Evolutionary conservation across 257 asterid species (phyloP).

Genomic region (Rhazya stricta): DNA sequence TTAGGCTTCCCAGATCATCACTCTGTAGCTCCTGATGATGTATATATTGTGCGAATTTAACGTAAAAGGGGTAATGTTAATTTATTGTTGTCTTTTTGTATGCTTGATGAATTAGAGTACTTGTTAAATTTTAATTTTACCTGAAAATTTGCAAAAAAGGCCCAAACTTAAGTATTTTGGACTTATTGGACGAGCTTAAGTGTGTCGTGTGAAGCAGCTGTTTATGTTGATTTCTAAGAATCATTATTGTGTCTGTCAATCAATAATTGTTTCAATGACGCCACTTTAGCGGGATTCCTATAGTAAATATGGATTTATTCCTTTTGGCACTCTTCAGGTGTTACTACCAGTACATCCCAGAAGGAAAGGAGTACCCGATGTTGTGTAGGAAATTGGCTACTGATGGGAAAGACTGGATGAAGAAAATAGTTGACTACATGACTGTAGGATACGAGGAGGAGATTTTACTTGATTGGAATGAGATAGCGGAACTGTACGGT

Average conservation of each 20-base stretch:
- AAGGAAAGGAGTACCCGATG: conserved; percentile 87
- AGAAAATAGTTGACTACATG: conserved; percentile 32
- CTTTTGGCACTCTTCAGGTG: conserved; percentile 44
- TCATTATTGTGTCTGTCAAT: not conserved
- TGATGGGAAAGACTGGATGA: conserved; percentile 47
- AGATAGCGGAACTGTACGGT: conserved; percentile 74
- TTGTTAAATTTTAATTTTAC: not conserved
- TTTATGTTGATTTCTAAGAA: not conserved
- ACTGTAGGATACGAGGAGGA: conserved; percentile 45
- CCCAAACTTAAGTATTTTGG: not conserved
- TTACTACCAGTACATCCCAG: conserved; percentile 81
- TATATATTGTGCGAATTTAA: not conserved
- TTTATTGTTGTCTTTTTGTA: not conserved
- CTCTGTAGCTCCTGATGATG: not conserved
- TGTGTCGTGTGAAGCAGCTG: not conserved
- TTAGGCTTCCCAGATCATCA: not conserved
- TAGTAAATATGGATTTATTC: not conserved
- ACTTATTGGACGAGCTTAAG: not conserved
- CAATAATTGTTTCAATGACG: not conserved
- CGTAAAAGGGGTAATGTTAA: not conserved
- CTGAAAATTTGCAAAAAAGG: not conserved
- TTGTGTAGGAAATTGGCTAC: conserved; percentile 59
- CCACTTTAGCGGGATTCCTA: not conserved
- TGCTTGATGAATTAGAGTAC: not conserved
- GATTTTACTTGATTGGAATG: conserved; percentile 90